A percentile compares a stretch with the other conserved stretches of the same genome.
Evolutionary conservation across 164 flowering plant species (phyloP).

Genomic region (Liriodendron chinense): DNA sequence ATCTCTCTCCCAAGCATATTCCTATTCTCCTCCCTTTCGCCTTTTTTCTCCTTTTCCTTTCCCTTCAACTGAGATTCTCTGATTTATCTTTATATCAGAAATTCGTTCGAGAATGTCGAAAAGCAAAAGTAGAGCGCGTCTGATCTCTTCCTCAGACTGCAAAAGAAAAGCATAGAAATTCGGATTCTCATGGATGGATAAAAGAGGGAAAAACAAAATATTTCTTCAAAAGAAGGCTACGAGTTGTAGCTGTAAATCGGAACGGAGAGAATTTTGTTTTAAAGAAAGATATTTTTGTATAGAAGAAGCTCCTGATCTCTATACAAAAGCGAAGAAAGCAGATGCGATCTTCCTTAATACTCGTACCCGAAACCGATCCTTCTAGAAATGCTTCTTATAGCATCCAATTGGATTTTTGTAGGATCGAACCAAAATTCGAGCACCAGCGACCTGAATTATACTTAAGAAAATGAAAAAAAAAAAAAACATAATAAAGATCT

Average conservation of each 20-base stretch:
- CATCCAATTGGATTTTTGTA: too few species aligned
- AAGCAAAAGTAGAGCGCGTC: slow-evolving; percentile 10
- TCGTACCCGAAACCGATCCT: neutral
- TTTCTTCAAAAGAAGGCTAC: neutral
- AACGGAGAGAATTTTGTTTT: neutral
- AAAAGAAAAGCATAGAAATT: neutral
- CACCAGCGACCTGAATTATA: neutral
- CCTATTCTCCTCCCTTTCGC: neutral
- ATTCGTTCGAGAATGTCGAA: slow-evolving; percentile 16
- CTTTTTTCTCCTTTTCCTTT: neutral
- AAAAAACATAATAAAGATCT: too few species aligned
- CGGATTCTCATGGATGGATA: neutral
- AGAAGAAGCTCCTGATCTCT: neutral
- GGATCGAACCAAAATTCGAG: too few species aligned
- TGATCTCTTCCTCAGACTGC: neutral
- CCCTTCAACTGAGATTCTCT: neutral
- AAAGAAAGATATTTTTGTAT: neutral
- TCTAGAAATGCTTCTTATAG: too few species aligned
- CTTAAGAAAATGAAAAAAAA: too few species aligned
- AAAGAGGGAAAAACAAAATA: neutral
- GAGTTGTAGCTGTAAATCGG: neutral
- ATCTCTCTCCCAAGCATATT: slow-evolving; percentile 7
- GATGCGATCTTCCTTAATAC: slow-evolving; percentile 1
- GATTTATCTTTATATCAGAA: slow-evolving; percentile 8
- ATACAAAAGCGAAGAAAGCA: slow-evolving; percentile 2